Base-by-base conservation (phyloP, 2,329 filamentous ascomycete species). In the Ceratocystis destructans region DNA sequence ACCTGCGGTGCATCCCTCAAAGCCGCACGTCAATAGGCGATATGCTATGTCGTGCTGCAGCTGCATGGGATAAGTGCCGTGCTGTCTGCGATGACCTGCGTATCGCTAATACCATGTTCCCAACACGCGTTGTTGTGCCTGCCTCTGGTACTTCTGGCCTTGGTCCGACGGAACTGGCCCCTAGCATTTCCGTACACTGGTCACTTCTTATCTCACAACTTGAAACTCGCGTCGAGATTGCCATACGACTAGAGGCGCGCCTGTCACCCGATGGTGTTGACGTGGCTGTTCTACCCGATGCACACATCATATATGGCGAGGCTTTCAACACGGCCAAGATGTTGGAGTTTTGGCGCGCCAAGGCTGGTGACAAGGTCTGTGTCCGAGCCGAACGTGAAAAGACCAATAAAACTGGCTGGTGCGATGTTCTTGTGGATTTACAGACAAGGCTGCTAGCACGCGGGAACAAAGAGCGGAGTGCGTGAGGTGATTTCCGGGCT, bases 251-350 rank as follows among this genome's bases (percentile, higher is more conserved):
- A 28, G 76, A 75, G 0, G 76, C 80, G 1, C 74, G 75, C 8
- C 77, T 75, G 62, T 76, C 75, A 0, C 75, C 76, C 0, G 77
- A 78, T n/a, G 79, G 80, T 2, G 75, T 87, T 10, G 79, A 82
- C 0, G 78, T 89, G 45, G 73, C 75, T 15, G 76, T 88, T 28
- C 76, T 75, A 5, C 78, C 81, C 1, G 77, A 76, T 25, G 87
- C 85, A 0, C 79, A 78, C 64, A 83, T 92, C 0, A 78, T 90
- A 1, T 94, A 94, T 73, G 89, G 89, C 0, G 88, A 93, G 75
- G 80, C 82, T 68, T 91, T 92, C 73, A 89, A 90, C 69, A 83
- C 85, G 69, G 82, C 79, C 62, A 91, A 89, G 75, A 86, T 94
- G 78, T 78, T 77, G n/a, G 87, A 66, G 91, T 88, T 70, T 72